Evolutionary conservation across 2,329 filamentous ascomycete genomes (phyloP).

Genomic region (Sclerotinia trifoliorum): DNA sequence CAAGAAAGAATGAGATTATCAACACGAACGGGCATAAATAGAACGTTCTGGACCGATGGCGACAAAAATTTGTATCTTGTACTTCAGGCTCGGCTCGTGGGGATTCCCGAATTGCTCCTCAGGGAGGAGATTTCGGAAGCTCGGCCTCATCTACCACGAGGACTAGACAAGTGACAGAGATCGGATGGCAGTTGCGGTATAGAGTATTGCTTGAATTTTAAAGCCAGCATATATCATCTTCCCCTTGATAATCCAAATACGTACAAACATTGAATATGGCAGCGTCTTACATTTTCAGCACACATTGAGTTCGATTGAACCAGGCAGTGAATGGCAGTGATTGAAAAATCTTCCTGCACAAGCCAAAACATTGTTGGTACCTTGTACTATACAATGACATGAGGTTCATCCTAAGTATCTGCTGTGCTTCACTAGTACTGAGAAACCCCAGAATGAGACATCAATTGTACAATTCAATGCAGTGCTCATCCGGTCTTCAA

Average conservation of each 20-base stretch:
- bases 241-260: not conserved
- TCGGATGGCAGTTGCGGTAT: not conserved
- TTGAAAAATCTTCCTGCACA: not conserved
- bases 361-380: not conserved
- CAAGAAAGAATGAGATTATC: not conserved
- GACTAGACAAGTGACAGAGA: slow-evolving; percentile 4
- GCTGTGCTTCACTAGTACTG: slow-evolving; percentile 20
- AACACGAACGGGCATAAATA: slow-evolving; percentile 4
- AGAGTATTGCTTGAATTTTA: not conserved
- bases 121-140: not conserved
- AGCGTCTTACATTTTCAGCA: not conserved
- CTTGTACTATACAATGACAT: slow-evolving; percentile 17
- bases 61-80: not conserved
- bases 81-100: slow-evolving; percentile 3
- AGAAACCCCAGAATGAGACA: slow-evolving; percentile 16
- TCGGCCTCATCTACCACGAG: slow-evolving; percentile 4
- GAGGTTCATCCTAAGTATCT: slow-evolving; percentile 19
- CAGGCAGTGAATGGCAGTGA: not conserved
- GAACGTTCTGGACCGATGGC: slow-evolving; percentile 10
- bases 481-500: slow-evolving; percentile 18
- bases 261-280: not conserved
- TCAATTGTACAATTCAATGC: slow-evolving; percentile 12
- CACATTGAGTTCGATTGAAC: not conserved
- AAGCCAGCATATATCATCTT: not conserved
- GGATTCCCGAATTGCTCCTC: not conserved